Evolutionary conservation across 306 rosid species (phyloP).

Genomic region (Ormosia semicastrata): DNA sequence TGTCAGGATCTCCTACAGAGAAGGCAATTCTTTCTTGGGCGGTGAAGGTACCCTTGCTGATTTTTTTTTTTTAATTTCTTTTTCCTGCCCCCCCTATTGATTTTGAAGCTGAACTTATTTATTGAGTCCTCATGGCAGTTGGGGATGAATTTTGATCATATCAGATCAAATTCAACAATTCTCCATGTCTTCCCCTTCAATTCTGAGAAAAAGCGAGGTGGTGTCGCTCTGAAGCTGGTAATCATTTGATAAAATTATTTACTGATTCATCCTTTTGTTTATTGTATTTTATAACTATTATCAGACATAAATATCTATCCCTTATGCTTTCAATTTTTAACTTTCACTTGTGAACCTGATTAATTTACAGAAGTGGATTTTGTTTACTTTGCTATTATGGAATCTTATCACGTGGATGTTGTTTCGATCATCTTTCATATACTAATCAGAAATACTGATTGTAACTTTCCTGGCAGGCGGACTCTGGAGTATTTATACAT

Average conservation of each 20-base stretch:
- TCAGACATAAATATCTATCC: neutral
- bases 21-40: constrained; percentile 97
- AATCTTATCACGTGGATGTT: neutral
- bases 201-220: constrained; percentile 97
- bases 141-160: constrained; percentile 80
- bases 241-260: constrained; percentile 4
- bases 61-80: neutral
- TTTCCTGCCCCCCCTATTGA: neutral
- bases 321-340: constrained; percentile 3
- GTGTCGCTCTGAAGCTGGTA: constrained; percentile 84
- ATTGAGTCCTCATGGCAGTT: constrained; percentile 49
- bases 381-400: neutral
- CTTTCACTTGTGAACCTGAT: constrained; percentile 22
- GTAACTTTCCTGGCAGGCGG: constrained; percentile 48
- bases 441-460: constrained; percentile 10
- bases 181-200: constrained; percentile 92
- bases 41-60: constrained; percentile 51
- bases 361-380: neutral
- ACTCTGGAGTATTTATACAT: constrained; percentile 70
- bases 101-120: constrained; percentile 26
- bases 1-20: constrained; percentile 95
- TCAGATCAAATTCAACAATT: constrained; percentile 62
- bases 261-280: constrained; percentile 19
- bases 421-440: neutral
- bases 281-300: neutral